A percentile compares a stretch with the other conserved stretches of the same genome.
Conservation (phyloP, 768 basidiomycete genomes). For the Kwoniella pini region DNA sequence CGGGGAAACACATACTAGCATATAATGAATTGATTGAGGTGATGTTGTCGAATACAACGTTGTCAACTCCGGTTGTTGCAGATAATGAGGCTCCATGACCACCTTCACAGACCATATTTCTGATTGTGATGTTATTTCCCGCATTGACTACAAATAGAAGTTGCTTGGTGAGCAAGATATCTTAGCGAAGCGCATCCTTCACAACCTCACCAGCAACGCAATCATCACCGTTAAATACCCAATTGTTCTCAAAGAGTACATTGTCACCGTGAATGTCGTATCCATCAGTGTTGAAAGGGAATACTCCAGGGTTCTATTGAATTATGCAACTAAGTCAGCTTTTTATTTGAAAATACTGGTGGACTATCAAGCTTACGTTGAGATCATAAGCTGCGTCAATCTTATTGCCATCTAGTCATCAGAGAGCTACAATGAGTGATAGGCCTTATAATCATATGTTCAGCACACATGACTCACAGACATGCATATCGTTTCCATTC, state of each 20-base stretch:
- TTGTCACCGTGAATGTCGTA: conserved; percentile 64
- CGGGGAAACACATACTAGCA: conserved; percentile 18
- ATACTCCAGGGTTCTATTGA: background rate
- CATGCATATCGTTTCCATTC: conserved; percentile 58
- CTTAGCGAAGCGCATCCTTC: too few relatives aligned
- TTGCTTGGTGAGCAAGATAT: background rate
- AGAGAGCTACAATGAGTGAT: too few relatives aligned
- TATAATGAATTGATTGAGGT: conserved; percentile 21
- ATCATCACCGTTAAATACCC: conserved; percentile 65
- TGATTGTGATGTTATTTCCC: conserved; percentile 21
- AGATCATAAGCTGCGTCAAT: conserved; percentile 60
- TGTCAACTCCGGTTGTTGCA: conserved; percentile 17
- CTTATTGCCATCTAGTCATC: conserved; percentile 58
- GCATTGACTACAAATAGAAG: conserved; percentile 8
- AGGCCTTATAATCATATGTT: background rate
- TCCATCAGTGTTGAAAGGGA: conserved; percentile 53
- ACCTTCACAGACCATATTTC: conserved; percentile 25
- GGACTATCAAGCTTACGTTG: conserved; percentile 13
- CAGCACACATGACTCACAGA: conserved; percentile 57
- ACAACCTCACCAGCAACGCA: conserved; percentile 58
- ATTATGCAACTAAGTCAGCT: too few relatives aligned
- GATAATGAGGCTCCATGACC: conserved; percentile 28
- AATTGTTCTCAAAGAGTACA: conserved; percentile 64
- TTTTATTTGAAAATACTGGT: background rate
- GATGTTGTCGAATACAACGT: conserved; percentile 25